Conservation (phyloP, 768 basidiomycete species). For the Myochromella boudieri region DNA sequence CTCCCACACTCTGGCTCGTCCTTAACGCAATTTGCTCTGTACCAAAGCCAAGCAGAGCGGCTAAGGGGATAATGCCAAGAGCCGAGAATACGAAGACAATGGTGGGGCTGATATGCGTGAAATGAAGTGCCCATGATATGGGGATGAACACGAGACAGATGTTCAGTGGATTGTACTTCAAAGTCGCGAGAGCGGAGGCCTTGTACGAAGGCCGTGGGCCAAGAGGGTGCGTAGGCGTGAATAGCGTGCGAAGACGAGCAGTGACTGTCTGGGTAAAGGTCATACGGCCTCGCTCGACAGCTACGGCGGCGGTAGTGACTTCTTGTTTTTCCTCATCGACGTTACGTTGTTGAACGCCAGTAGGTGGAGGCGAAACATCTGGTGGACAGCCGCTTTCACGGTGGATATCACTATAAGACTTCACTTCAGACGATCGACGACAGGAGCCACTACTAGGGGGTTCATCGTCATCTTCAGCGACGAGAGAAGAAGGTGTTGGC, state of each 20-base stretch:
- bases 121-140: constrained; percentile 48
- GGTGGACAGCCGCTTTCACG: constrained; percentile 1
- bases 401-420: constrained; percentile 4
- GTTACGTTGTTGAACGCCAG: constrained; percentile 6
- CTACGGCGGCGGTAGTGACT: background rate
- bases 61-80: constrained; percentile 51
- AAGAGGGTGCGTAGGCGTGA: constrained; percentile 28
- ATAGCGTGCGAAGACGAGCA: constrained; percentile 28
- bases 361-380: constrained; percentile 6
- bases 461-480: constrained; percentile 43
- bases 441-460: constrained; percentile 41
- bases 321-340: constrained; percentile 21
- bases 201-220: constrained; percentile 36
- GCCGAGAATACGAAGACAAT: constrained; percentile 47
- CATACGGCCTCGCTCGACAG: no score
- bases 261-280: background rate
- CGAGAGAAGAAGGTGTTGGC: constrained; percentile 28
- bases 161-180: constrained; percentile 39
- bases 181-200: constrained; percentile 28
- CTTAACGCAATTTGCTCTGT: constrained; percentile 53
- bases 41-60: constrained; percentile 49
- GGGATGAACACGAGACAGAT: constrained; percentile 49
- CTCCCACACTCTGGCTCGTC: constrained; percentile 49
- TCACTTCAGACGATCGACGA: constrained; percentile 32
- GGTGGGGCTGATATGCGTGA: constrained; percentile 42